Evolutionary conservation across 2,329 filamentous ascomycete genomes (phyloP), one percentile per base, ranked within the genome.

Genomic region (Calcarisporium arbuscula): DNA sequence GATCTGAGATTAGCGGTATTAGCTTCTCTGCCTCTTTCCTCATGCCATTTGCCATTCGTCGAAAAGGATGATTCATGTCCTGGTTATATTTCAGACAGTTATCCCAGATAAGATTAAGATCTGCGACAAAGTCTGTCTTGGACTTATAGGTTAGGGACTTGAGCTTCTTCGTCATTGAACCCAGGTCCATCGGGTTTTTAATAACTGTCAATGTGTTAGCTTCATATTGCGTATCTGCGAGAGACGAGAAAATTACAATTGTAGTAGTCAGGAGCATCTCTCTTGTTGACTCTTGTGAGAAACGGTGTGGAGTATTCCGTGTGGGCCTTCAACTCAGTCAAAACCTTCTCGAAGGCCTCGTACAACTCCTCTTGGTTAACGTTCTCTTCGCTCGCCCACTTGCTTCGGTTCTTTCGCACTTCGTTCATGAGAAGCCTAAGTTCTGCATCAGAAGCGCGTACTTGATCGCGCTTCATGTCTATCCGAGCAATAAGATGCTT

Each of bases 271-370:
- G 90, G 92, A 10, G 88, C 92, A 58, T 98, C 92, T 50, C 92
- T 79, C 65, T 98, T 98, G 65, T 94, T 96, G 33, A 98, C 92
- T 47, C 87, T 78, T 36, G 88, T 87, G 36, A 98, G 62, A 50
- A 98, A 98, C 3, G 92, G 88, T n/a, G 86, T 87, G 2, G 92
- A 95, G 60, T 95, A 94, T 59, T 98, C 92, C 3, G 88, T 95
- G 66, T 94, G 89, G 22, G 92, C 92, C 61, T 96, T 96, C 36
- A 98, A 77, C 58, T 96, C 90, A 53, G 89, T 94, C 52, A 98
- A 71, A 34, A 98, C 92, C 65, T 96, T 96, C 58, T 98, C 92
- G 11, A 92, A 72, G 9, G 92, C 87, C 64, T 98, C 92, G 56
- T 98, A 98, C 6, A 98, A 72, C 61, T 98, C 92, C 60, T 98